Conservation (phyloP, 495 filamentous ascomycete species). For the Aspergillus sparsus region DNA sequence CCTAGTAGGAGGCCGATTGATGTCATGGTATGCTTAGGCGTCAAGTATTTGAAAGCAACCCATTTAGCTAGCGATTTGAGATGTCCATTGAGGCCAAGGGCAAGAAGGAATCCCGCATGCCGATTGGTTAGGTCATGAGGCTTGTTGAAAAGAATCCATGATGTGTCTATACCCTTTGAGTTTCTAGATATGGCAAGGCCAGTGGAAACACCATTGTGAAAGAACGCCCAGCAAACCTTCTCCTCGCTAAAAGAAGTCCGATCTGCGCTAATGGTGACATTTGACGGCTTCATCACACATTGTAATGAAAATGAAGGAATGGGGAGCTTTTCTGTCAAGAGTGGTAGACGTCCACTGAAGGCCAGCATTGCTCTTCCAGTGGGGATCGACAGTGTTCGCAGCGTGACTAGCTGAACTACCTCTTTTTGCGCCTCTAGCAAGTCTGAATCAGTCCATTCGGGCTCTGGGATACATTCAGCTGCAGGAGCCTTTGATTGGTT, state of each 20-base stretch:
- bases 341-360: constrained; percentile 77
- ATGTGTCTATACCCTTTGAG: constrained; percentile 93
- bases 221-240: constrained; percentile 96
- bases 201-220: constrained; percentile 90
- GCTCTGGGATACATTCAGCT: constrained; percentile 73
- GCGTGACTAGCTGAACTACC: constrained; percentile 77
- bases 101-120: constrained; percentile 90
- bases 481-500: constrained; percentile 74
- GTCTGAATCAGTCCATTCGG: constrained; percentile 79
- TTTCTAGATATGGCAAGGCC: constrained; percentile 87
- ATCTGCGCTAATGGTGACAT: constrained; percentile 86
- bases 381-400: constrained; percentile 84
- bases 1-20: constrained; percentile 93
- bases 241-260: constrained; percentile 83
- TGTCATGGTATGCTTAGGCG: constrained; percentile 98
- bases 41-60: constrained; percentile 98
- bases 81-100: constrained; percentile 93
- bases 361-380: constrained; percentile 80
- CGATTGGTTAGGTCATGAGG: constrained; percentile 87
- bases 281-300: constrained; percentile 86
- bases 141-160: constrained; percentile 98
- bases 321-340: constrained; percentile 86
- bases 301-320: constrained; percentile 84
- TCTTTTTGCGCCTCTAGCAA: constrained; percentile 94
- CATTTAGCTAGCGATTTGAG: constrained; percentile 91